A percentile compares a stretch with the other conserved stretches of the same genome.
These are phyloP conservation scores for Saturnispora serradocipensis DNA, from an alignment of 805 yeast genomes.

Conservation along the genomic window DNA sequence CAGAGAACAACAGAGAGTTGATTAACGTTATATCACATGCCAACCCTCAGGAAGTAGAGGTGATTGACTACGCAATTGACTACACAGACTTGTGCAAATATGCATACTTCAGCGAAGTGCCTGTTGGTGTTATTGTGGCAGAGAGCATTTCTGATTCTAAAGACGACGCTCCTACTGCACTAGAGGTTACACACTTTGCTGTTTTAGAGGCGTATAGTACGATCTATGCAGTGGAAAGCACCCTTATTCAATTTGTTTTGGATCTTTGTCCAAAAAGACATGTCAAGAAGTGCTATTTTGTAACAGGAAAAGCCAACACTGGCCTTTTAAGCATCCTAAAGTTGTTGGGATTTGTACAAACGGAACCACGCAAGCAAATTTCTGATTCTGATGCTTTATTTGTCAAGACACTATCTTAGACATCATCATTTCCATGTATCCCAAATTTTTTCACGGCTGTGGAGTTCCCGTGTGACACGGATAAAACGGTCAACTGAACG, in stretches of 20 bases:
- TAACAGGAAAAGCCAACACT: conserved; percentile 3
- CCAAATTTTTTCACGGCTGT: not conserved
- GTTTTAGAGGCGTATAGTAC: conserved; percentile 55
- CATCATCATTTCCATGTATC: not conserved
- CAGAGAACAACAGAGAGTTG: conserved; percentile 50
- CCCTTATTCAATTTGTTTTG: conserved; percentile 47
- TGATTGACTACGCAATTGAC: conserved; percentile 41
- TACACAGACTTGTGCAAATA: conserved; percentile 45
- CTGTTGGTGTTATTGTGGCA: conserved; percentile 71
- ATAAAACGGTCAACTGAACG: not conserved
- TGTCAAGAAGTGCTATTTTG: conserved; percentile 37
- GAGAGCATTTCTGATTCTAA: conserved; percentile 36
- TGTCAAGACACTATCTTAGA: not conserved
- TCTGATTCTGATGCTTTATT: not conserved
- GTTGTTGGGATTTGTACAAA: conserved; percentile 14
- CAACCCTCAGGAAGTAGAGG: conserved; percentile 38
- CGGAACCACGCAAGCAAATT: not conserved
- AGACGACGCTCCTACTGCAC: conserved; percentile 27
- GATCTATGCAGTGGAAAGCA: conserved; percentile 49
- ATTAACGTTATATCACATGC: conserved; percentile 56
- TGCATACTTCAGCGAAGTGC: conserved; percentile 59
- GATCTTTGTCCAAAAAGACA: conserved; percentile 45
- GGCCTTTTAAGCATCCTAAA: not conserved
- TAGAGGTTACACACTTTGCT: conserved; percentile 16
- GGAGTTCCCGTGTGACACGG: not conserved